phyloP scores from a whole-genome alignment of 2,329 filamentous ascomycete genomes.

The Pseudopyricularia cyperi region DNA sequence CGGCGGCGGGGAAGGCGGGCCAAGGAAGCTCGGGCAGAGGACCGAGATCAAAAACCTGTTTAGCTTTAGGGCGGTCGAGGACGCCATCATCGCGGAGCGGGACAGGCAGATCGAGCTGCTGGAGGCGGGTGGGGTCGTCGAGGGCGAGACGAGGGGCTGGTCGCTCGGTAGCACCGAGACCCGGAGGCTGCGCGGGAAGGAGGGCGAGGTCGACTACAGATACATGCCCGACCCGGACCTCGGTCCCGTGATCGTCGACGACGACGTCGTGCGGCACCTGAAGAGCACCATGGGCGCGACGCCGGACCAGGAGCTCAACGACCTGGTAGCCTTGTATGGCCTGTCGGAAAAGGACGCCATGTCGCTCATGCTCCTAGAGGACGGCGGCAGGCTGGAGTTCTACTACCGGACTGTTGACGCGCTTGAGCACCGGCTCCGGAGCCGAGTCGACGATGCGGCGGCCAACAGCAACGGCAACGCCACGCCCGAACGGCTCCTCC shows the following conservation, averaged over 20 bases:
- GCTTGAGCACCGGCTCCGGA: conserved; percentile 19
- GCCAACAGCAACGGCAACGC: conserved; percentile 8
- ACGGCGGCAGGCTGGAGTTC: conserved; percentile 69
- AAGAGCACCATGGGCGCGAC: conserved; percentile 49
- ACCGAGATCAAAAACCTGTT: conserved; percentile 97
- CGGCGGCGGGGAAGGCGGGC: conserved; percentile 15
- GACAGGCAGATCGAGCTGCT: conserved; percentile 76
- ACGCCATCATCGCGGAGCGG: conserved; percentile 83
- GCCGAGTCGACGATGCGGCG: neutral
- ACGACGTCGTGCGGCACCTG: conserved; percentile 55
- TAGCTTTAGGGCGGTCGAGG: conserved; percentile 89
- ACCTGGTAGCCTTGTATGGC: conserved; percentile 49
- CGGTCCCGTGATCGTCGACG: conserved; percentile 61
- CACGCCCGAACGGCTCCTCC: conserved; percentile 16
- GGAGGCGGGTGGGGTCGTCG: conserved; percentile 58
- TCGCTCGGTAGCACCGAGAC: conserved; percentile 75
- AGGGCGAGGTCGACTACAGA: conserved; percentile 92
- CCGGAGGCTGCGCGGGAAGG: conserved; percentile 72
- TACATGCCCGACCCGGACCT: conserved; percentile 98
- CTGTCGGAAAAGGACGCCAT: conserved; percentile 73
- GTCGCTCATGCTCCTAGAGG: conserved; percentile 63
- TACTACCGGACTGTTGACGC: conserved; percentile 54
- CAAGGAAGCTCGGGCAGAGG: conserved; percentile 54
- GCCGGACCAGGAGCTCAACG: conserved; percentile 57
- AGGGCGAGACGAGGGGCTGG: conserved; percentile 89